phyloP scores from a whole-genome alignment of 208 protist species.

The Novymonas esmeraldas region DNA sequence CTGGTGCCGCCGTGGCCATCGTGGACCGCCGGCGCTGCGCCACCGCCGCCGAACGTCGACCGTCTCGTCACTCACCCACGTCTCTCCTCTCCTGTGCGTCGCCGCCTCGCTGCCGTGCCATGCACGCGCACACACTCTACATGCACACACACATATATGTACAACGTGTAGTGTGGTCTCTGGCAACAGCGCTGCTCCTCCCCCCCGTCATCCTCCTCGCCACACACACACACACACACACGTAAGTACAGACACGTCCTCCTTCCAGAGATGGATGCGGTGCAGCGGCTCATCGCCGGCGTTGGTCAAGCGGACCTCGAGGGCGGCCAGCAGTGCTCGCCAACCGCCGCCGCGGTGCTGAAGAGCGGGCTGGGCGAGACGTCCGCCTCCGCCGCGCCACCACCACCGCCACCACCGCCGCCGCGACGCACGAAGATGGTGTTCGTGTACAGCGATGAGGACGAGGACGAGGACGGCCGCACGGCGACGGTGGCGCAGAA shows the following conservation, averaged over 20 bases:
- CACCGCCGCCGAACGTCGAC: background rate
- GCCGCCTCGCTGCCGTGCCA: background rate
- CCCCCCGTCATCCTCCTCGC: background rate
- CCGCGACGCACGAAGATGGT: conserved; percentile 54
- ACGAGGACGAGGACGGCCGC: conserved; percentile 33
- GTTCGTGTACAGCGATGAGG: conserved; percentile 83
- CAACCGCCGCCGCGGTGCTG: too few relatives aligned
- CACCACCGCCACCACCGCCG: background rate
- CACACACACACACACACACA: background rate
- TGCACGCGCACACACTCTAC: background rate
- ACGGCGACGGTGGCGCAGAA: background rate
- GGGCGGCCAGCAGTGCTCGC: background rate
- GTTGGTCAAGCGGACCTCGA: conserved; percentile 9
- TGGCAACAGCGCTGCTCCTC: too few relatives aligned
- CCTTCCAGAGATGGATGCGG: conserved; percentile 17
- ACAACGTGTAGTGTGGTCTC: too few relatives aligned
- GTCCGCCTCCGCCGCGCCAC: background rate
- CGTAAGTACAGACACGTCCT: background rate
- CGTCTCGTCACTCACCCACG: background rate
- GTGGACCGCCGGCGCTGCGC: too few relatives aligned
- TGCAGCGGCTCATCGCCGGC: conserved; percentile 15
- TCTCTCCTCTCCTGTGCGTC: background rate
- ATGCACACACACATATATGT: background rate
- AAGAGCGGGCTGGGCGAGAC: background rate
- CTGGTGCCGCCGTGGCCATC: background rate